Evolutionary conservation across 1,139 yeast species (phyloP).

Genomic region (Suhomyces choctaworum): DNA sequence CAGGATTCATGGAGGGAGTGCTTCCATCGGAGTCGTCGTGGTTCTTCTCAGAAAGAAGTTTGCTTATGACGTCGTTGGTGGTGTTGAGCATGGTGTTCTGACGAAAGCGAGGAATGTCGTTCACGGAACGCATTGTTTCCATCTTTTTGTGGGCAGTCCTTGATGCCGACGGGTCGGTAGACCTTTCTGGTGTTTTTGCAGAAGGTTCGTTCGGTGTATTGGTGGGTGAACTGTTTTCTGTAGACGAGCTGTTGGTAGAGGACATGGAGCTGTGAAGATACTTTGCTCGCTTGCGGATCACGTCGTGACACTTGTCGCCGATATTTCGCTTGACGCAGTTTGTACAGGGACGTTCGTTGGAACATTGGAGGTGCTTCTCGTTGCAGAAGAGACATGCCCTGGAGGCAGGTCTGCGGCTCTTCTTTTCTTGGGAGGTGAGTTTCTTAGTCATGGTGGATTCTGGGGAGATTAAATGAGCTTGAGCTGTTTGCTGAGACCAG

Average conservation of each 20-base stretch:
- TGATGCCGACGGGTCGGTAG: not conserved
- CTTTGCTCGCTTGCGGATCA: slow-evolving; percentile 57
- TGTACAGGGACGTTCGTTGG: slow-evolving; percentile 61
- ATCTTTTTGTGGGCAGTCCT: not conserved
- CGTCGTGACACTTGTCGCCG: slow-evolving; percentile 57
- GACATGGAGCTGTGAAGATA: slow-evolving; percentile 24
- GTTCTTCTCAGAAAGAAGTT: slow-evolving; percentile 18
- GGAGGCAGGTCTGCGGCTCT: slow-evolving; percentile 57
- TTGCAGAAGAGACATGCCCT: slow-evolving; percentile 75
- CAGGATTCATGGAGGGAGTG: slow-evolving; percentile 16
- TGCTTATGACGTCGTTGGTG: slow-evolving; percentile 42
- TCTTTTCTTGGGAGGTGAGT: slow-evolving; percentile 54
- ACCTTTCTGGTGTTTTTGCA: slow-evolving; percentile 1
- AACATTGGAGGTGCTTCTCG: slow-evolving; percentile 68
- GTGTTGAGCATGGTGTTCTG: slow-evolving; percentile 32
- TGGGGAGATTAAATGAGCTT: no score
- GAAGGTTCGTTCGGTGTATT: no score
- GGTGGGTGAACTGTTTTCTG: slow-evolving; percentile 1
- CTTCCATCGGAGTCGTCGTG: slow-evolving; percentile 18
- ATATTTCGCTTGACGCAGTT: slow-evolving; percentile 65
- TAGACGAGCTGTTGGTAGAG: slow-evolving; percentile 5
- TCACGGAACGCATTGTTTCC: not conserved
- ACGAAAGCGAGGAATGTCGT: slow-evolving; percentile 9
- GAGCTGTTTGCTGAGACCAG: no score
- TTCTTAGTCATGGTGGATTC: slow-evolving; percentile 71